Evolutionary conservation across 1,139 yeast species (phyloP).

Genomic region (Candida anutae): DNA sequence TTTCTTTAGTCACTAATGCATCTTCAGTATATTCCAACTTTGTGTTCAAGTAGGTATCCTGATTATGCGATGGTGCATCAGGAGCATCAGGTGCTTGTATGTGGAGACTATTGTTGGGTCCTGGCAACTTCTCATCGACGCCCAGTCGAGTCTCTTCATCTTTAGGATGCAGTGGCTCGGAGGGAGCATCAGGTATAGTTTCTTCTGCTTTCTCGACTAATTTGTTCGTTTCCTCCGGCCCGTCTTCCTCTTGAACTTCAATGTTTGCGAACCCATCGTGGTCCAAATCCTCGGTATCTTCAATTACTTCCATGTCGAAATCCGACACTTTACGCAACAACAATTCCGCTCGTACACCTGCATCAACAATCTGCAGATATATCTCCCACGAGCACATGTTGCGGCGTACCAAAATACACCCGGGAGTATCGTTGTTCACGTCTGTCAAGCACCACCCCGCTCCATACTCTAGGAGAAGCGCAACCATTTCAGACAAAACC

Average conservation of each 20-base stretch:
- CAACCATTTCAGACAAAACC: slow-evolving; percentile 50
- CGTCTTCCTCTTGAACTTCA: slow-evolving; percentile 7
- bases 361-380: slow-evolving; percentile 55
- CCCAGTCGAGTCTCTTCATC: neutral
- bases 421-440: slow-evolving; percentile 63
- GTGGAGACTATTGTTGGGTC: neutral
- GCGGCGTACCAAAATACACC: slow-evolving; percentile 55
- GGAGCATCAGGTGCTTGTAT: slow-evolving; percentile 5
- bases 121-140: neutral
- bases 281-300: slow-evolving; percentile 20
- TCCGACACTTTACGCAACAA: slow-evolving; percentile 67
- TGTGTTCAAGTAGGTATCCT: slow-evolving; percentile 56
- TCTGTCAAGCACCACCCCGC: slow-evolving; percentile 86
- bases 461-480: slow-evolving; percentile 68
- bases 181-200: neutral
- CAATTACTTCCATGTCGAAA: slow-evolving; percentile 37
- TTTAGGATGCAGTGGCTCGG: neutral
- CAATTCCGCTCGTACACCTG: slow-evolving; percentile 88
- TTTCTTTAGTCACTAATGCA: slow-evolving; percentile 62
- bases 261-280: slow-evolving; percentile 15
- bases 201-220: slow-evolving; percentile 5
- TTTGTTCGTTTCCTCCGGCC: slow-evolving; percentile 4
- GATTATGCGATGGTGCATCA: slow-evolving; percentile 58
- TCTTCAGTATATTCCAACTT: slow-evolving; percentile 63
- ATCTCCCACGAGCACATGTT: slow-evolving; percentile 39